phyloP scores from a whole-genome alignment of 164 flowering plant genomes.

The Cinnamomum chago region DNA sequence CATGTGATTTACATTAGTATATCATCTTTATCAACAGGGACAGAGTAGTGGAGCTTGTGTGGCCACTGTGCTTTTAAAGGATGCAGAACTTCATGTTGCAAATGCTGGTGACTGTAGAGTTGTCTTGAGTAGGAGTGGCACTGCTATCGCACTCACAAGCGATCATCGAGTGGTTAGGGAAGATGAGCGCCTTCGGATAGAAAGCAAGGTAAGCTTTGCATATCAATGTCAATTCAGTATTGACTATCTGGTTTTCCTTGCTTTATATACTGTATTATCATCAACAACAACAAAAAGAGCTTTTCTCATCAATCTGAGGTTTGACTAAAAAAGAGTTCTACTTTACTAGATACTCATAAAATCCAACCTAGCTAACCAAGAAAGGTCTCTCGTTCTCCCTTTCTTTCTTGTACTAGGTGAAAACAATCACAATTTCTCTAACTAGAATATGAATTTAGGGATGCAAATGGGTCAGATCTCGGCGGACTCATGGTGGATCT shows the following conservation, averaged over 20 bases:
- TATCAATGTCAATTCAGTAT: background rate
- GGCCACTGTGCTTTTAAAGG: conserved; percentile 38
- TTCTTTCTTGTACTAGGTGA: too few species aligned
- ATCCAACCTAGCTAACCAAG: too few species aligned
- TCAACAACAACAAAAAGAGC: too few species aligned
- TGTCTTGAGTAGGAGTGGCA: conserved; percentile 51
- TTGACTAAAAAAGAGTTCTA: too few species aligned
- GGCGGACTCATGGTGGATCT: too few species aligned
- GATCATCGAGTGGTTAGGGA: conserved; percentile 44
- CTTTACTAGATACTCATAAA: too few species aligned
- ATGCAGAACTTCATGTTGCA: conserved; percentile 33
- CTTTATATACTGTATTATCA: too few species aligned
- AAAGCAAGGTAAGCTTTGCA: conserved; percentile 33
- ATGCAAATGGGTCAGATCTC: too few species aligned
- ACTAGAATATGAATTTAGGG: too few species aligned
- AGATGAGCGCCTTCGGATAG: conserved; percentile 65
- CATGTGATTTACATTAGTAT: background rate
- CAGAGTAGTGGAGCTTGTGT: conserved; percentile 47
- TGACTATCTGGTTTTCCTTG: background rate
- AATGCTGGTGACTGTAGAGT: conserved; percentile 63
- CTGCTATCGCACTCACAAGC: conserved; percentile 34
- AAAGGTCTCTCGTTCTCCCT: too few species aligned
- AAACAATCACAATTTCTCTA: too few species aligned
- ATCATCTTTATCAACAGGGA: conserved; percentile 25
- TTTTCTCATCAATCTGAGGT: too few species aligned